These are phyloP conservation scores for Staphylotrichum tortipilum DNA, from an alignment of 495 filamentous ascomycete genomes.

Conservation along the genomic window DNA sequence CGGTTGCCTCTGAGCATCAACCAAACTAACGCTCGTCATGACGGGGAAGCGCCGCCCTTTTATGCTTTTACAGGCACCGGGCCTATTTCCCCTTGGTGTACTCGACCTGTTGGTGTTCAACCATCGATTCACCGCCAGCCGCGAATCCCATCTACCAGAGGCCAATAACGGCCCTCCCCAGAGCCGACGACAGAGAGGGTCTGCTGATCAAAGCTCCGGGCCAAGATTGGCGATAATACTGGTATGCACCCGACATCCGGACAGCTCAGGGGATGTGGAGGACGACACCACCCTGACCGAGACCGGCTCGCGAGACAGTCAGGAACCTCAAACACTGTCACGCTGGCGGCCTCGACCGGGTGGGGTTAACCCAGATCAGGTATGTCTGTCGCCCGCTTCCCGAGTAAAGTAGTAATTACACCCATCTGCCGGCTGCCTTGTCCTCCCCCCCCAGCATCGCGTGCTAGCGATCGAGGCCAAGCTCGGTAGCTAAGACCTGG, in stretches of 20 bases:
- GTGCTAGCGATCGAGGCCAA: not conserved
- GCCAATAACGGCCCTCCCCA: conserved; percentile 13
- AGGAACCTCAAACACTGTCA: not conserved
- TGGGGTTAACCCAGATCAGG: conserved; percentile 11
- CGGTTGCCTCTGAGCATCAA: not conserved
- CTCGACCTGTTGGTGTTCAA: not conserved
- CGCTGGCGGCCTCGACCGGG: not conserved
- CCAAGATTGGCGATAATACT: conserved; percentile 9
- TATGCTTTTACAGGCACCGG: too few relatives aligned
- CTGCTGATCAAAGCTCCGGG: conserved; percentile 22
- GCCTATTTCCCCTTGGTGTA: not conserved
- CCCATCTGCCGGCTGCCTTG: conserved; percentile 15
- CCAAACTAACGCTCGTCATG: not conserved
- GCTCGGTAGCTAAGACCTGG: conserved; percentile 2
- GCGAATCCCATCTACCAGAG: conserved; percentile 1
- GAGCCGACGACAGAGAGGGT: conserved; percentile 12
- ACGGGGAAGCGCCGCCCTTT: not conserved
- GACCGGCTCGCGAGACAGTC: conserved; percentile 11
- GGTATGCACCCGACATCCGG: not conserved
- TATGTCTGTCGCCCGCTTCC: not conserved
- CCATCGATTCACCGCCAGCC: conserved; percentile 17
- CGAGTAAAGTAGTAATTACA: conserved; percentile 2
- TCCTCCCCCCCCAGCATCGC: not conserved
- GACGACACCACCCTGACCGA: conserved; percentile 9
- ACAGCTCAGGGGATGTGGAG: not conserved